Evolutionary conservation across 768 basidiomycete genomes (phyloP).

Genomic region (Boletales sp.): DNA sequence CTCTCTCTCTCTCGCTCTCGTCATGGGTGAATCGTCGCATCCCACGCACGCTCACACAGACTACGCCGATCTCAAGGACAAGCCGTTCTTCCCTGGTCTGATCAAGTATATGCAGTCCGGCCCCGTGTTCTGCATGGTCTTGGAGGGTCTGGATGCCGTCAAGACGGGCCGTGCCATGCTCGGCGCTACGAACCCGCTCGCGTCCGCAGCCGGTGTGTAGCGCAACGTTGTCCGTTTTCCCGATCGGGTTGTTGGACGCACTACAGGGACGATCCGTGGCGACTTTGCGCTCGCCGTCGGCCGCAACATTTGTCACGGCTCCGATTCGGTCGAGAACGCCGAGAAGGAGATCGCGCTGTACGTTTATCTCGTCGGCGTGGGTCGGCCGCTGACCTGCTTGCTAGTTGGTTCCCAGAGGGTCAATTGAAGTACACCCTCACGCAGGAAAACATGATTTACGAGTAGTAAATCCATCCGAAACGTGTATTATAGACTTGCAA

Average conservation of each 20-base stretch:
- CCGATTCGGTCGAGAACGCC: constrained; percentile 83
- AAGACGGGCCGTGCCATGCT: constrained; percentile 96
- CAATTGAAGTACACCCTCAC: constrained; percentile 65
- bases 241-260: constrained; percentile 4
- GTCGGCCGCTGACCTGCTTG: constrained; percentile 6
- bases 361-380: constrained; percentile 26
- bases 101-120: constrained; percentile 96
- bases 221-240: neutral
- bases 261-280: constrained; percentile 89
- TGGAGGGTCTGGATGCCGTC: constrained; percentile 91
- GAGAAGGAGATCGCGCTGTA: constrained; percentile 95
- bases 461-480: constrained; percentile 40
- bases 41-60: constrained; percentile 57
- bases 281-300: constrained; percentile 94
- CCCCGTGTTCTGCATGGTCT: constrained; percentile 94
- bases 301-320: constrained; percentile 92
- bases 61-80: constrained; percentile 93
- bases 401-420: constrained; percentile 92
- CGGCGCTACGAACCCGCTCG: constrained; percentile 94
- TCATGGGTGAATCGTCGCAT: no score
- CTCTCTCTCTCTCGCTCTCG: no score
- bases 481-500: constrained; percentile 20
- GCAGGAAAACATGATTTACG: constrained; percentile 73
- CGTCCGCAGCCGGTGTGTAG: constrained; percentile 73
- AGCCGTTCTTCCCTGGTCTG: constrained; percentile 94